These are phyloP conservation scores for Nicotiana attenuata DNA, from an alignment of 257 asterid genomes.

Conservation along the genomic window DNA sequence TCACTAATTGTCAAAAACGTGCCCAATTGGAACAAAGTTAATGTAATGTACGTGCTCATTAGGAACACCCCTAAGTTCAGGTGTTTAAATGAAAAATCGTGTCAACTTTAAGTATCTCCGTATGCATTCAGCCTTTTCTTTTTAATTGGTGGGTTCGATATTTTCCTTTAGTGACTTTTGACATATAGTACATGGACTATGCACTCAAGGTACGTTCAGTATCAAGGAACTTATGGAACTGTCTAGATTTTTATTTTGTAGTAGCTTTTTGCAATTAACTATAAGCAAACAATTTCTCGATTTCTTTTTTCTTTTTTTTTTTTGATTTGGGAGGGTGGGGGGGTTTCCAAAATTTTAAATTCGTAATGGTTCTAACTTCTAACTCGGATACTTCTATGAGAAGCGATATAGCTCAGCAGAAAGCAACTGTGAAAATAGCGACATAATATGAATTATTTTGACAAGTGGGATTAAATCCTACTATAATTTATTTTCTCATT, in stretches of 20 bases:
- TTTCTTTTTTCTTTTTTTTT: too few species aligned
- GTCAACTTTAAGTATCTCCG: too few species aligned
- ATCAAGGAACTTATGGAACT: not conserved
- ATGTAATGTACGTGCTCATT: too few species aligned
- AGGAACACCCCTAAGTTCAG: too few species aligned
- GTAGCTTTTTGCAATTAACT: too few species aligned
- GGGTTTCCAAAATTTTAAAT: not conserved
- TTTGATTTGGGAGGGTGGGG: too few species aligned
- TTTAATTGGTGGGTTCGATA: not conserved
- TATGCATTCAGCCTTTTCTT: not conserved
- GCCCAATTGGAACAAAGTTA: too few species aligned
- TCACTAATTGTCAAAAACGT: too few species aligned
- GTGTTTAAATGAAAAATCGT: too few species aligned
- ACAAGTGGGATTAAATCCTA: not conserved
- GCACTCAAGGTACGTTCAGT: not conserved
- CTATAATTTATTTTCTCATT: not conserved
- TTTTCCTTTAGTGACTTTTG: not conserved
- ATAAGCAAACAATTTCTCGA: too few species aligned
- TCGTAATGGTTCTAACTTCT: not conserved
- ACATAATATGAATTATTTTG: not conserved
- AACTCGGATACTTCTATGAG: not conserved
- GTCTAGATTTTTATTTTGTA: not conserved
- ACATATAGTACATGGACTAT: not conserved
- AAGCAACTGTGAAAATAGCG: not conserved
- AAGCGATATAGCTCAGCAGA: not conserved